Evolutionary conservation across 1,284 basidiomycete species (phyloP), one percentile per base, ranked within the genome.

Genomic region (Anthracocystis walkeri): DNA sequence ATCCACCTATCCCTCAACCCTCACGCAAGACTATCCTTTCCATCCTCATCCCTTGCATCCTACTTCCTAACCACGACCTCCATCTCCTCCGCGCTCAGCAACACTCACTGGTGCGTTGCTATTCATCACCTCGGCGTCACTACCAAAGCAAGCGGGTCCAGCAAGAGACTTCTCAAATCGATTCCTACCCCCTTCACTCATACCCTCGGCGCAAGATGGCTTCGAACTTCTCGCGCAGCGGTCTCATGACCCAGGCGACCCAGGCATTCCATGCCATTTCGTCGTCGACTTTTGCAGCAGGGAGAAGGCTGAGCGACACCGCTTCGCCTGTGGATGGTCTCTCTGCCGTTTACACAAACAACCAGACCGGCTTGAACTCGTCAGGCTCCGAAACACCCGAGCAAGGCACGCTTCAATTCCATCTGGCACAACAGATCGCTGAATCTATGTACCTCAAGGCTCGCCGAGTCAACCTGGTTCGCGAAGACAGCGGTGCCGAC

Each of bases 361-460:
- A 51, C 18, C 63, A 54, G 25, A 20, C 56, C 5, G n/a, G 11
- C 4, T n/a, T 41, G 18, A 23, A 49, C 12, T 21, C 51, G 8
- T n/a, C 29, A 18, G 53, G 50, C 18, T 35, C 38, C 4, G 49
- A 65, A 7, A n/a, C 53, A 0, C 46, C 46, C 20, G 53, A 40
- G 27, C 52, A 60, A 23, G 48, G 33, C 25, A 66, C 64, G 7
- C 57, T 66, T 7, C 64, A 60, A 44, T 66, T 66, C 58, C 64
- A 66, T 27, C 33, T 66, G 57, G 64, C 64, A 8, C 64, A 66
- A 20, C 64, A 66, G 35, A 60, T 66, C n/a, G 52, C 64, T 14
- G 64, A 66, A 12, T 55, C 64, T 52, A 66, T 66, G 64, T 66
- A 55, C 23, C 57, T 56, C 52, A 66, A 66, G 41, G 64, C 64